These are phyloP conservation scores for Fusarium praegraminearum DNA, from an alignment of 2,329 filamentous ascomycete species.

Conservation along the genomic window DNA sequence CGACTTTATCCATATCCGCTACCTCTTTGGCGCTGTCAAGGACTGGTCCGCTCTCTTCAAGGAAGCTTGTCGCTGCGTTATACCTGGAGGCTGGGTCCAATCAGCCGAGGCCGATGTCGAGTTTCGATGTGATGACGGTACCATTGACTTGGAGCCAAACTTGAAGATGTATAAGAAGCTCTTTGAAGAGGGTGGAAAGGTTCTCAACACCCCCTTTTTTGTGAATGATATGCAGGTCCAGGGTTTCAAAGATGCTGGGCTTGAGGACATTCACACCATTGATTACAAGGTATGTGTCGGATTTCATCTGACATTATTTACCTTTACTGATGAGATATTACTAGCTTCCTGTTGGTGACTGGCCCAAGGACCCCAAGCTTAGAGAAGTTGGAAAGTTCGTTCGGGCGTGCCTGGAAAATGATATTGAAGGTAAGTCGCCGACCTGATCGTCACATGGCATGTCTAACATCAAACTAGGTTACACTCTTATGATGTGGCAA, in stretches of 20 bases:
- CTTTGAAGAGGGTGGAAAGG: background rate
- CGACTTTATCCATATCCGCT: constrained; percentile 30
- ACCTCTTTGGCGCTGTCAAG: constrained; percentile 20
- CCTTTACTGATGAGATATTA: background rate
- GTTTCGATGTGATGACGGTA: constrained; percentile 25
- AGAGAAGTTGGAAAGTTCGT: constrained; percentile 26
- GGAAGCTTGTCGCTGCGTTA: constrained; percentile 21
- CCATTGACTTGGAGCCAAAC: background rate
- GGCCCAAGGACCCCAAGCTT: constrained; percentile 21
- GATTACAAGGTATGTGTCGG: background rate
- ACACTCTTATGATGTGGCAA: constrained; percentile 24
- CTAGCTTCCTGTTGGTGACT: constrained; percentile 26
- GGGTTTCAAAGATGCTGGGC: background rate
- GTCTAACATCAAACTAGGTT: background rate
- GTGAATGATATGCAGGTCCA: constrained; percentile 8
- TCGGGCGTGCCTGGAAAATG: constrained; percentile 35
- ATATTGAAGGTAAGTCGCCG: constrained; percentile 38
- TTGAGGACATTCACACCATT: background rate
- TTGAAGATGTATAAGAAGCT: background rate
- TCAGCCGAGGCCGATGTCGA: constrained; percentile 26
- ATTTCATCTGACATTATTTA: rapidly evolving
- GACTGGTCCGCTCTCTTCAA: constrained; percentile 20
- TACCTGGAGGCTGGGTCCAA: constrained; percentile 25
- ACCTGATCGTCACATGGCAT: too few species aligned
- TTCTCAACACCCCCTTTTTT: background rate